These are phyloP conservation scores for Marasmius sp. DNA, from an alignment of 1,284 basidiomycete species.

Conservation along the genomic window DNA sequence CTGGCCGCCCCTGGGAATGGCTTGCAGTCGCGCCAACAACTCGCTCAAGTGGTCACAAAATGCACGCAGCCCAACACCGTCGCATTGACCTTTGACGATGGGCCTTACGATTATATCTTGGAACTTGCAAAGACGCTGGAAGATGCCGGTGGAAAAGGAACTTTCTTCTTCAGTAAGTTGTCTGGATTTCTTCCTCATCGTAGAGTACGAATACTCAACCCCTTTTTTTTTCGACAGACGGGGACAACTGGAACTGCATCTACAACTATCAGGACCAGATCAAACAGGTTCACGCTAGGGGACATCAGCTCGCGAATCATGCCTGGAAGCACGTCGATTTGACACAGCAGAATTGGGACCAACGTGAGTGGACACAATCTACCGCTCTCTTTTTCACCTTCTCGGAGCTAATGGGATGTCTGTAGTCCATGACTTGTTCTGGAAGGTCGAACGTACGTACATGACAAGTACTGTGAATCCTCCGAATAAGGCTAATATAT, in stretches of 20 bases:
- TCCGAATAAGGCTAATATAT: background rate
- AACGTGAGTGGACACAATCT: background rate
- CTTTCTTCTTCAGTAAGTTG: background rate
- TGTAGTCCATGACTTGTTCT: slow-evolving; percentile 15
- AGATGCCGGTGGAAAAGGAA: background rate
- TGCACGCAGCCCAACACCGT: background rate
- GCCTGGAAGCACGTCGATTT: background rate
- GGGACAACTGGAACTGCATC: background rate
- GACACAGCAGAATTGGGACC: background rate
- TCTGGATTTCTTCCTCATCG: background rate
- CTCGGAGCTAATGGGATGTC: background rate
- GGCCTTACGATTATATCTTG: background rate
- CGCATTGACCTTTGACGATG: background rate
- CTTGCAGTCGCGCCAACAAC: no score
- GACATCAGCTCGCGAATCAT: background rate
- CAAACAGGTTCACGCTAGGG: background rate
- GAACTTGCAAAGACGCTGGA: background rate
- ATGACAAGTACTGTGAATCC: background rate
- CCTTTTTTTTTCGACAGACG: background rate
- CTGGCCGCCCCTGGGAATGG: no score
- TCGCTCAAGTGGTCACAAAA: background rate
- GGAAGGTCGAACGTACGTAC: slow-evolving; percentile 9
- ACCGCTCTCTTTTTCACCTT: background rate
- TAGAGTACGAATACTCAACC: background rate
- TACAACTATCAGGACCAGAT: background rate